Evolutionary conservation across 352 stramenopile genomes (phyloP).

Genomic region (Globisporangium irregulare): DNA sequence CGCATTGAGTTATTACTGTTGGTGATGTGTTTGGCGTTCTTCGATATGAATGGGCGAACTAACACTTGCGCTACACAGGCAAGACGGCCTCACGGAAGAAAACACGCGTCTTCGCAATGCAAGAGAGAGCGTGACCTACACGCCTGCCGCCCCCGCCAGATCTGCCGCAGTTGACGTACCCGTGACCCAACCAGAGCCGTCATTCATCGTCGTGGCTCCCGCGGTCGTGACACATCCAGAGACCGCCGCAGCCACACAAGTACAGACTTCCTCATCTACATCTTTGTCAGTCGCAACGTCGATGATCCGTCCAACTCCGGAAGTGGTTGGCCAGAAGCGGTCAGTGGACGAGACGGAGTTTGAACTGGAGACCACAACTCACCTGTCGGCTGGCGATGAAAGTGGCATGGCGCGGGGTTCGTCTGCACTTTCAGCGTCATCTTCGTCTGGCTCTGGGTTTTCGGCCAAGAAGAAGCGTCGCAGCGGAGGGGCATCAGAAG

Average conservation of each 20-base stretch:
- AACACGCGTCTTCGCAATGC: conserved; percentile 11
- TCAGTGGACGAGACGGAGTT: neutral
- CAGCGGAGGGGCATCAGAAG: neutral
- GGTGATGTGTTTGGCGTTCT: too few relatives aligned
- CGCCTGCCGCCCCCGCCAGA: neutral
- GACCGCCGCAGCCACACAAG: neutral
- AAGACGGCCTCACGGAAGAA: neutral
- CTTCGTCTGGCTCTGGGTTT: neutral
- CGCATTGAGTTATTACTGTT: neutral
- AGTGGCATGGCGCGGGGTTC: neutral
- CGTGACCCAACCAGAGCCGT: neutral
- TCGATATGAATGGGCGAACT: too few relatives aligned
- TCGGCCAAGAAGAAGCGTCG: neutral
- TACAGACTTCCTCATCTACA: neutral
- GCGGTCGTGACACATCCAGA: too few relatives aligned
- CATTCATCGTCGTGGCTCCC: too few relatives aligned
- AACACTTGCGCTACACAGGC: neutral
- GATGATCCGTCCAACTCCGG: neutral
- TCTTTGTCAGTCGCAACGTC: neutral
- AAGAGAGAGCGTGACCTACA: neutral
- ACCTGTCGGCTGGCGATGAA: neutral
- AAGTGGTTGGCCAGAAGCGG: neutral
- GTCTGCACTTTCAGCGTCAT: neutral
- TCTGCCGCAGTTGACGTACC: neutral
- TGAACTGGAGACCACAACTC: neutral